These are phyloP conservation scores for Rubroboletus pulcherrimus DNA, from an alignment of 768 basidiomycete genomes.

Conservation along the genomic window DNA sequence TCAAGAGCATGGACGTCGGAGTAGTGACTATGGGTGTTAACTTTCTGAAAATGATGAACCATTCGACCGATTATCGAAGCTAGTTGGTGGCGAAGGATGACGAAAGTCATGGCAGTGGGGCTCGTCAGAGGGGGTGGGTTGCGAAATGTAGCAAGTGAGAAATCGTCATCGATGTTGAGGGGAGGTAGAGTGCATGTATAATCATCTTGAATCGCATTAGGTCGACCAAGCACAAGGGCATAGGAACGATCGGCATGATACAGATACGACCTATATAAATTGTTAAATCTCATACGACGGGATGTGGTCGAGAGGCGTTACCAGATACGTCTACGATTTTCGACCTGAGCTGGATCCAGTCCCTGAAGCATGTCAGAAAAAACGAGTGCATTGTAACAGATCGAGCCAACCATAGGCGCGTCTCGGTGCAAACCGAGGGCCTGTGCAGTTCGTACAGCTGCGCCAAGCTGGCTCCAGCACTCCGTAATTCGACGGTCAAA, in stretches of 20 bases:
- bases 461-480: slow-evolving; percentile 94
- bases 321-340: slow-evolving; percentile 91
- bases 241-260: slow-evolving; percentile 94
- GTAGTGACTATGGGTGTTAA: slow-evolving; percentile 74
- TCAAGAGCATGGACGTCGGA: slow-evolving; percentile 79
- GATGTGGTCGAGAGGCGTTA: slow-evolving; percentile 25
- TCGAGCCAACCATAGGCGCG: slow-evolving; percentile 67
- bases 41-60: slow-evolving; percentile 90
- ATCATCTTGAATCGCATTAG: slow-evolving; percentile 84
- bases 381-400: not conserved
- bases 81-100: slow-evolving; percentile 79
- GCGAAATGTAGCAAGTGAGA: slow-evolving; percentile 39
- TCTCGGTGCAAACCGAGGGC: slow-evolving; percentile 92
- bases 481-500: slow-evolving; percentile 87
- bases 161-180: slow-evolving; percentile 66
- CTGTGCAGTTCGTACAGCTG: slow-evolving; percentile 89
- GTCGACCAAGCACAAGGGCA: slow-evolving; percentile 86
- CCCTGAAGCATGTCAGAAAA: slow-evolving; percentile 40
- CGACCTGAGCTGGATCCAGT: slow-evolving; percentile 70
- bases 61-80: slow-evolving; percentile 85
- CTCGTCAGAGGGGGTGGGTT: slow-evolving; percentile 56
- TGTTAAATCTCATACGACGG: slow-evolving; percentile 1
- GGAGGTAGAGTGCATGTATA: slow-evolving; percentile 82
- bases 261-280: slow-evolving; percentile 65
- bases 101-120: slow-evolving; percentile 84